phyloP scores from a whole-genome alignment of 176 grass and related monocot species.

The Zoysia pacifica region DNA sequence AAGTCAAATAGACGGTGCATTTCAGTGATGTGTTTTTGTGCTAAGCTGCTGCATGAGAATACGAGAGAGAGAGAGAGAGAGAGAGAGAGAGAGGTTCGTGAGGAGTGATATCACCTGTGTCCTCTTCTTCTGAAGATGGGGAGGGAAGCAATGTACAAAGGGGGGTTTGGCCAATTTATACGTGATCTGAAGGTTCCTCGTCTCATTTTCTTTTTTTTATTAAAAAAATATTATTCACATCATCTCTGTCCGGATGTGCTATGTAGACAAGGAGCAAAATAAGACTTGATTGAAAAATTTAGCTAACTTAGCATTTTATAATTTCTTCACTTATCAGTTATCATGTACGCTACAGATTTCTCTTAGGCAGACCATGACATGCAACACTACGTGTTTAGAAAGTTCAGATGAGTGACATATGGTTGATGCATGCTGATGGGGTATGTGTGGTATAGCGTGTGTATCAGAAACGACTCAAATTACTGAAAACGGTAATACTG shows the following conservation, averaged over 20 bases:
- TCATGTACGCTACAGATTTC: not conserved
- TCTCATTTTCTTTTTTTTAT: not conserved
- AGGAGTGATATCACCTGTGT: constrained; percentile 33
- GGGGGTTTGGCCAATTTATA: constrained; percentile 40
- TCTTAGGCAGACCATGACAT: constrained; percentile 17
- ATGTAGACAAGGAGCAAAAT: constrained; percentile 6
- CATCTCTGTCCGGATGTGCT: constrained; percentile 34
- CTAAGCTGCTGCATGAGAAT: not conserved
- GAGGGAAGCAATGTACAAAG: not conserved
- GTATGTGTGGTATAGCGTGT: constrained; percentile 11
- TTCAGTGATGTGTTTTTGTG: constrained; percentile 21
- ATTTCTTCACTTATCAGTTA: not conserved
- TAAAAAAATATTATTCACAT: not conserved
- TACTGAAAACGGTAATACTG: constrained; percentile 40
- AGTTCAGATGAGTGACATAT: not conserved
- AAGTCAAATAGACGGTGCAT: not conserved
- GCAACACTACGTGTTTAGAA: not conserved
- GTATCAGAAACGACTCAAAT: constrained; percentile 30
- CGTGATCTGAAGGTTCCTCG: constrained; percentile 26
- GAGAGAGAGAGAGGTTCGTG: not conserved
- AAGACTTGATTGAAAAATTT: not conserved
- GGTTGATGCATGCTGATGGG: constrained; percentile 5
- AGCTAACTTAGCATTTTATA: not conserved
- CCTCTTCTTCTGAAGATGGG: constrained; percentile 21
- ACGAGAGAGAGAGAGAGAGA: not conserved